These are phyloP conservation scores for Fomitopsis betulina DNA, from an alignment of 1,284 basidiomycete genomes.

Conservation along the genomic window DNA sequence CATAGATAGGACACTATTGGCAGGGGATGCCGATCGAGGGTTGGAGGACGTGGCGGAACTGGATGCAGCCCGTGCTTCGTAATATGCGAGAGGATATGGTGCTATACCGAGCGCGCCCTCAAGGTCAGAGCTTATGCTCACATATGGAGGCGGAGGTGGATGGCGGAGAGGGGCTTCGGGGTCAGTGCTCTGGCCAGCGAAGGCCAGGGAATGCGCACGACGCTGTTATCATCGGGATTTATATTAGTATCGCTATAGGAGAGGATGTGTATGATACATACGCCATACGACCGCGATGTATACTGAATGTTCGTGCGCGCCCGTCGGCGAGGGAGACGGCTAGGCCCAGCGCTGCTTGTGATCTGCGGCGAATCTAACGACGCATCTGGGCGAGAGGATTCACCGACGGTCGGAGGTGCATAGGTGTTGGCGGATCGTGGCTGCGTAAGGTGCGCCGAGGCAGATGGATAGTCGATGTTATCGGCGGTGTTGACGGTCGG, in stretches of 20 bases:
- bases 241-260: conserved; percentile 8
- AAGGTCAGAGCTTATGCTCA: background rate
- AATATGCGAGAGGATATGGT: conserved; percentile 23
- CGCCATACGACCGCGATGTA: conserved; percentile 28
- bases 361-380: conserved; percentile 36
- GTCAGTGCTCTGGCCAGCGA: conserved; percentile 34
- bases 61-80: conserved; percentile 40
- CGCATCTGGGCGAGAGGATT: conserved; percentile 25
- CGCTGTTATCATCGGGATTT: conserved; percentile 13
- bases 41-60: conserved; percentile 33
- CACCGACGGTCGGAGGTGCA: conserved; percentile 24
- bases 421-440: conserved; percentile 20
- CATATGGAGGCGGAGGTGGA: conserved; percentile 21
- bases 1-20: conserved; percentile 40
- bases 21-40: conserved; percentile 56
- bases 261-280: conserved; percentile 20
- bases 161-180: conserved; percentile 36
- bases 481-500: conserved; percentile 26
- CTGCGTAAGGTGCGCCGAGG: conserved; percentile 26
- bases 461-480: conserved; percentile 32
- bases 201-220: conserved; percentile 24
- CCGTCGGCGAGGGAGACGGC: conserved; percentile 44
- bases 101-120: conserved; percentile 9
- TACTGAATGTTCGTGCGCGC: conserved; percentile 27
- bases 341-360: conserved; percentile 51